These are phyloP conservation scores for Mortierella claussenii DNA, from an alignment of 192 early-diverging fungal species.

Conservation along the genomic window DNA sequence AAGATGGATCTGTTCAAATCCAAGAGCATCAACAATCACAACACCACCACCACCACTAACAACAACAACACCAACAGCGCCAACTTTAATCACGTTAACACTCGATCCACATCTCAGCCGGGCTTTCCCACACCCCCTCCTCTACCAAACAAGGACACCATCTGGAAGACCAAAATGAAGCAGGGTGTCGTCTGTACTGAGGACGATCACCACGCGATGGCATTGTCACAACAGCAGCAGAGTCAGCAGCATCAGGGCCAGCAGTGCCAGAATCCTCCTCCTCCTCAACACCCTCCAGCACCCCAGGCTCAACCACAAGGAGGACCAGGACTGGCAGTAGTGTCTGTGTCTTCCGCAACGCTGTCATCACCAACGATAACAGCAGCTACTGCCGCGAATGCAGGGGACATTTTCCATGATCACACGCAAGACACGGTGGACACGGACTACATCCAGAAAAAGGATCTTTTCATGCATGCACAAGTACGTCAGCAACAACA, in stretches of 20 bases:
- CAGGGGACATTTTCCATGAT: too few relatives aligned
- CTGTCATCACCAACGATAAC: neutral
- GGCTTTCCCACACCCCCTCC: conserved; percentile 24
- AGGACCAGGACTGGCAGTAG: too few relatives aligned
- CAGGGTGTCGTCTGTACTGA: conserved; percentile 14
- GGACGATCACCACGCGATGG: conserved; percentile 10
- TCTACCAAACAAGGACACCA: conserved; percentile 41
- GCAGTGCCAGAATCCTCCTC: neutral
- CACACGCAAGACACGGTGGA: neutral
- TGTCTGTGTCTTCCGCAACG: too few relatives aligned
- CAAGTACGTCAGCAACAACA: neutral
- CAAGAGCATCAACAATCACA: conserved; percentile 10
- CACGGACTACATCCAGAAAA: neutral
- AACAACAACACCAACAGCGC: neutral
- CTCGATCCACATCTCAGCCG: conserved; percentile 1
- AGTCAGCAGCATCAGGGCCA: neutral
- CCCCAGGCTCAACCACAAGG: neutral
- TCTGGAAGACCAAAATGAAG: conserved; percentile 22
- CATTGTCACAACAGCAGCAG: conserved; percentile 2
- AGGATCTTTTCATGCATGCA: neutral
- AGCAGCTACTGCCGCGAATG: neutral
- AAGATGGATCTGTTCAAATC: conserved; percentile 46
- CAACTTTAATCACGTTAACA: too few relatives aligned
- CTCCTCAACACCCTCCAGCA: too few relatives aligned
- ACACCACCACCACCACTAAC: neutral